phyloP scores from a whole-genome alignment of 192 early-diverging fungal genomes.

The Bifiguratus adelaidae region DNA sequence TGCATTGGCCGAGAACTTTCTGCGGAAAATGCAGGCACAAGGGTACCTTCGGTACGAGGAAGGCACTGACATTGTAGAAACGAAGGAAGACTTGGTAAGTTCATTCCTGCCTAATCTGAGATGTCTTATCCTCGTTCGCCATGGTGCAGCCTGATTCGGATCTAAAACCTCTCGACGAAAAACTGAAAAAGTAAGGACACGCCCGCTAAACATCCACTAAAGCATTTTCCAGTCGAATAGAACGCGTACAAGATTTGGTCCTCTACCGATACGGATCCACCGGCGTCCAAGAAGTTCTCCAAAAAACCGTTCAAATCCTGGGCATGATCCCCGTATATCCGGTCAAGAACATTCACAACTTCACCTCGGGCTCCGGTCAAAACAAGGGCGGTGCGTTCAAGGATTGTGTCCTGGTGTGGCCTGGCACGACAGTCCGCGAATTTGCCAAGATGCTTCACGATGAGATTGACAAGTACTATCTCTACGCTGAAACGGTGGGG shows the following conservation, averaged over 20 bases:
- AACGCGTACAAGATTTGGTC: slow-evolving; percentile 63
- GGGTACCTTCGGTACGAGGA: slow-evolving; percentile 37
- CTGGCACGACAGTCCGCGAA: slow-evolving; percentile 65
- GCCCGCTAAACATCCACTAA: background rate
- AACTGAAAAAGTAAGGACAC: slow-evolving; percentile 18
- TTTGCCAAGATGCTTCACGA: slow-evolving; percentile 63
- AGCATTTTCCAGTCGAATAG: slow-evolving; percentile 29
- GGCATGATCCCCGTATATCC: slow-evolving; percentile 65
- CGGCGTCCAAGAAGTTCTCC: slow-evolving; percentile 64
- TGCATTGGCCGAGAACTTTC: slow-evolving; percentile 52
- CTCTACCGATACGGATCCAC: slow-evolving; percentile 77
- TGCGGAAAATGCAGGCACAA: slow-evolving; percentile 50
- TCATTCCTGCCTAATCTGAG: background rate
- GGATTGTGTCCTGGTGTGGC: slow-evolving; percentile 63
- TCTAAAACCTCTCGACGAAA: slow-evolving; percentile 45
- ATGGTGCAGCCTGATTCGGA: slow-evolving; percentile 22
- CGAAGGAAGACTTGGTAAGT: slow-evolving; percentile 29
- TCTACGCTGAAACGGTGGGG: slow-evolving; percentile 70
- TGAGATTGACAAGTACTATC: slow-evolving; percentile 52
- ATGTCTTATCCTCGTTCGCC: background rate
- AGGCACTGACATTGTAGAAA: slow-evolving; percentile 43
- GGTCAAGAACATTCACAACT: slow-evolving; percentile 63
- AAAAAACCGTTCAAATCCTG: slow-evolving; percentile 48
- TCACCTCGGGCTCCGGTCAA: slow-evolving; percentile 25
- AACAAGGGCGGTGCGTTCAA: slow-evolving; percentile 48